Evolutionary conservation across 2,329 filamentous ascomycete species (phyloP).

Genomic region (Pseudofabraea citricarpa): DNA sequence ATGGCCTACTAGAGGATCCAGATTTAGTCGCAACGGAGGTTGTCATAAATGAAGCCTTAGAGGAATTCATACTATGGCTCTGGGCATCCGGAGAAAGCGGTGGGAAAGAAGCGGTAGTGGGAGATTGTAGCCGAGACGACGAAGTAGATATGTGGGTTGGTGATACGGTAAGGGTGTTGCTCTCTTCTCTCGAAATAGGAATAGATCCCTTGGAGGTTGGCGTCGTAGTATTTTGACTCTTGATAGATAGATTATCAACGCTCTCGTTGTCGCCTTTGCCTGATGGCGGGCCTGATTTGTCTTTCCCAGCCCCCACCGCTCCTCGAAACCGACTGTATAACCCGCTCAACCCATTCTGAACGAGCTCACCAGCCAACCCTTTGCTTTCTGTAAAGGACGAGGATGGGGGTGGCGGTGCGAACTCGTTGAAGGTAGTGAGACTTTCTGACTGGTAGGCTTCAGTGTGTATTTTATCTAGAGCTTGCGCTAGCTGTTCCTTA

Average conservation of each 20-base stretch:
- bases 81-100: conserved; percentile 22
- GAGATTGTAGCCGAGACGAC: conserved; percentile 27
- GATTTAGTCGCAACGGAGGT: conserved; percentile 17
- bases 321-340: conserved; percentile 82
- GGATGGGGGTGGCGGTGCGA: conserved; percentile 63
- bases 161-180: conserved; percentile 32
- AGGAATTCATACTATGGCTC: conserved; percentile 25
- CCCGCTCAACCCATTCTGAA: conserved; percentile 83
- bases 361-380: conserved; percentile 63
- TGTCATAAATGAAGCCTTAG: conserved; percentile 23
- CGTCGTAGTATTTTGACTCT: conserved; percentile 35
- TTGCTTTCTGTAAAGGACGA: conserved; percentile 61
- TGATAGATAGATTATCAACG: conserved; percentile 38
- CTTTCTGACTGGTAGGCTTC: conserved; percentile 80
- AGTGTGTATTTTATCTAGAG: conserved; percentile 82
- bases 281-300: conserved; percentile 33
- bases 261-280: conserved; percentile 36
- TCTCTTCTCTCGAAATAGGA: conserved; percentile 35
- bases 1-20: conserved; percentile 17
- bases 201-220: conserved; percentile 37
- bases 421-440: conserved; percentile 92
- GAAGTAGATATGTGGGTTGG: conserved; percentile 21
- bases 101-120: conserved; percentile 22
- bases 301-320: conserved; percentile 68
- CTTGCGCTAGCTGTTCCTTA: conserved; percentile 69